Conservation (phyloP, 495 filamentous ascomycete genomes). For the Aspergillus funiculosus region DNA sequence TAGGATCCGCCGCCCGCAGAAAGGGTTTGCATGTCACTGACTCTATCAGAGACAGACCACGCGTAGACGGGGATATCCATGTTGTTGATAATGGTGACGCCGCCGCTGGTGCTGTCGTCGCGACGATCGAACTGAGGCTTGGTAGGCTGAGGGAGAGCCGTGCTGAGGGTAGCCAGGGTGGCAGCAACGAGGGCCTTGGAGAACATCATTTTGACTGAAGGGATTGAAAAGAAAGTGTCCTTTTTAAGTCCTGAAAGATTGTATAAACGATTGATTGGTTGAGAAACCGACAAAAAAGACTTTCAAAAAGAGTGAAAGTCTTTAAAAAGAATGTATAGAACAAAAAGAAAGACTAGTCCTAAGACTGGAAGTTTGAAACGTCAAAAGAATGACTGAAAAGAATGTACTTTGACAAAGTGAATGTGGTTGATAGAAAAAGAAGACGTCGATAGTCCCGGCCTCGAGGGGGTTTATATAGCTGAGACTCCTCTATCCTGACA, state of each 20-base stretch:
- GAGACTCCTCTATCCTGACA: slow-evolving; percentile 4
- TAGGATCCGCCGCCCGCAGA: slow-evolving; percentile 32
- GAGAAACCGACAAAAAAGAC: slow-evolving; percentile 9
- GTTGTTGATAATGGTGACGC: slow-evolving; percentile 38
- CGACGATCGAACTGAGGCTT: slow-evolving; percentile 19
- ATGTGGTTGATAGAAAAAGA: slow-evolving; percentile 12
- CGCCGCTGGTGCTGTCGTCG: slow-evolving; percentile 21
- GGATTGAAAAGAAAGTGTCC: neutral
- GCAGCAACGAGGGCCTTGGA: slow-evolving; percentile 38
- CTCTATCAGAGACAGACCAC: slow-evolving; percentile 36
- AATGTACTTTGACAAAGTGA: slow-evolving; percentile 15
- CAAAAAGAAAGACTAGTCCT: slow-evolving; percentile 13
- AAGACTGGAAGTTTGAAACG: slow-evolving; percentile 3
- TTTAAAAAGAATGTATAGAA: slow-evolving; percentile 10
- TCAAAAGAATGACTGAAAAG: slow-evolving; percentile 20
- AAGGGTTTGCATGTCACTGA: slow-evolving; percentile 37
- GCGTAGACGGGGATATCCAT: slow-evolving; percentile 35
- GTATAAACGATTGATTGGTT: slow-evolving; percentile 10
- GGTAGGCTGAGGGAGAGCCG: slow-evolving; percentile 33
- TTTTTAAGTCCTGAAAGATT: neutral
- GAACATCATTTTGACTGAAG: slow-evolving; percentile 42
- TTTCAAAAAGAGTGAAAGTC: slow-evolving; percentile 17
- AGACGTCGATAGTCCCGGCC: slow-evolving; percentile 1
- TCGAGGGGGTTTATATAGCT: slow-evolving; percentile 9
- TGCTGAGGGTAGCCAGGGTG: slow-evolving; percentile 32